Percentiles rank a stretch among this genome's conserved stretches.
Conservation (phyloP, 805 yeast genomes). For the Blastobotrys terrestris region DNA sequence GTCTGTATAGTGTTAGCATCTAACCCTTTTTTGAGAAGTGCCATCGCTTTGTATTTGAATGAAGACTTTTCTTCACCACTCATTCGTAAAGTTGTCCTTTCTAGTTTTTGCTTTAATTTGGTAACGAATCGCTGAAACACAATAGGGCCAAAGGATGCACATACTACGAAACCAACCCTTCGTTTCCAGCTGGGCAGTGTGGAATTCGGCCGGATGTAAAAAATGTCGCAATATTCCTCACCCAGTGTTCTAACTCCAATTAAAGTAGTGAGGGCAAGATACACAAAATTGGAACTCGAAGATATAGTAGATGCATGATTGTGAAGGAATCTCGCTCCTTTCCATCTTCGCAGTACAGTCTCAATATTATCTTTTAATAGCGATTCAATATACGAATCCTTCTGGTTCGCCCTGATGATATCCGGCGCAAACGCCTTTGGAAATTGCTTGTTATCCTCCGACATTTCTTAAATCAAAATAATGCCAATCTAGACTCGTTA, state of each 20-base stretch:
- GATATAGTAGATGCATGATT: conserved; percentile 57
- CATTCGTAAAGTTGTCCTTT: background rate
- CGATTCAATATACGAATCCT: conserved; percentile 68
- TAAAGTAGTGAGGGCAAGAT: conserved; percentile 69
- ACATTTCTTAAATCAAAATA: no score
- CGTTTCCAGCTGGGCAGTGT: conserved; percentile 28
- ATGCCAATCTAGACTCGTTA: no score
- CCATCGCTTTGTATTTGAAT: background rate
- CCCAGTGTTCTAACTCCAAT: conserved; percentile 79
- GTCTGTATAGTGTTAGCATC: conserved; percentile 24
- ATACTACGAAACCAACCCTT: conserved; percentile 52
- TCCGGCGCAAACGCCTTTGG: conserved; percentile 86
- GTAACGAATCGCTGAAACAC: conserved; percentile 22
- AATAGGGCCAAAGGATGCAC: conserved; percentile 62
- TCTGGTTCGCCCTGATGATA: conserved; percentile 84
- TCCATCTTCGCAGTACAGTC: conserved; percentile 48
- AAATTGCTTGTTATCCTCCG: conserved; percentile 24
- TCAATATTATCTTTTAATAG: conserved; percentile 48
- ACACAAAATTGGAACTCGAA: conserved; percentile 50
- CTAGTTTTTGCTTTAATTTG: conserved; percentile 18
- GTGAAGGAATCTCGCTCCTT: conserved; percentile 52
- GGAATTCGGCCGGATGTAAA: conserved; percentile 22
- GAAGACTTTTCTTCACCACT: background rate
- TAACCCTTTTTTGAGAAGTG: background rate
- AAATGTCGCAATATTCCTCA: conserved; percentile 80